Conservation (phyloP, 768 basidiomycete genomes). For the Kwoniella dejecticola region DNA sequence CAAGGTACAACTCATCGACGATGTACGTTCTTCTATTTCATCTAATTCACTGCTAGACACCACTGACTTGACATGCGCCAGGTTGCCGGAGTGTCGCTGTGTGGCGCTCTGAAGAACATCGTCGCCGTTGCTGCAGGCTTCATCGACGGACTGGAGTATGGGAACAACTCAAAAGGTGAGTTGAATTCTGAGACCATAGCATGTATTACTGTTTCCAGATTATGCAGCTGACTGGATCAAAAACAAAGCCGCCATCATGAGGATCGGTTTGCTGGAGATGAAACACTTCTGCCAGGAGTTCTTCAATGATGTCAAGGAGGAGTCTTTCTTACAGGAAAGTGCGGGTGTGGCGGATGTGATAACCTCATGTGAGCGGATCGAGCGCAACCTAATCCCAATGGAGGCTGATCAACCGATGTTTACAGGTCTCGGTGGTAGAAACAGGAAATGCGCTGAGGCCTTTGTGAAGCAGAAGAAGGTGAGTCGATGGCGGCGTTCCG, state of each 20-base stretch:
- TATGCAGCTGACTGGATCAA: too few relatives aligned
- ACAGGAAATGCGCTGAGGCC: conserved; percentile 54
- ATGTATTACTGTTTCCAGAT: too few relatives aligned
- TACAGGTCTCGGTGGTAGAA: conserved; percentile 51
- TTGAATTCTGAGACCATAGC: neutral
- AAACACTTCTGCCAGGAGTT: conserved; percentile 59
- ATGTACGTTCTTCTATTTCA: conserved; percentile 43
- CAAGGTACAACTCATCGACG: conserved; percentile 57
- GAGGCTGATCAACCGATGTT: too few relatives aligned
- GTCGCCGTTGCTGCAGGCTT: conserved; percentile 60
- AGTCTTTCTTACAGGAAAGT: conserved; percentile 59
- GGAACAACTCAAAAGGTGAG: conserved; percentile 58
- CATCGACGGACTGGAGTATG: conserved; percentile 58
- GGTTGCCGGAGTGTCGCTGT: conserved; percentile 58
- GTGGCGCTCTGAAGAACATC: conserved; percentile 60
- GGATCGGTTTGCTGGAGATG: conserved; percentile 60
- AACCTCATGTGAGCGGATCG: conserved; percentile 56
- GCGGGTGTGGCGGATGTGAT: conserved; percentile 60
- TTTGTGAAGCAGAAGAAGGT: conserved; percentile 59
- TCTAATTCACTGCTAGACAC: neutral
- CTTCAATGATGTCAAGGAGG: conserved; percentile 57
- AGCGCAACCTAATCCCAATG: neutral
- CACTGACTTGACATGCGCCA: conserved; percentile 8
- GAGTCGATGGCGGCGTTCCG: conserved; percentile 26
- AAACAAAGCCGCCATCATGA: conserved; percentile 61